These are phyloP conservation scores for Blepharisma undulans DNA, from an alignment of 169 alveolate species.

Conservation along the genomic window DNA sequence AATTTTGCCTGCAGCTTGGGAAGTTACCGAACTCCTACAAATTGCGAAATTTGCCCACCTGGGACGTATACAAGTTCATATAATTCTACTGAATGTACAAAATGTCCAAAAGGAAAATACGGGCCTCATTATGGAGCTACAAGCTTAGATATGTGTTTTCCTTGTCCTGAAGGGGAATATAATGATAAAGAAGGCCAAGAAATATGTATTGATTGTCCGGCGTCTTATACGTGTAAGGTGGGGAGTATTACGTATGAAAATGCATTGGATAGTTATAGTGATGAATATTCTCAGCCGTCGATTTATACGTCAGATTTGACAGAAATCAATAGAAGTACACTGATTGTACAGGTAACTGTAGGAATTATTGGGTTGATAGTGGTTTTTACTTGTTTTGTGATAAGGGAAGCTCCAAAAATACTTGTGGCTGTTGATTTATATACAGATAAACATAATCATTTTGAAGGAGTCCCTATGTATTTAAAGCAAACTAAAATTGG, in stretches of 20 bases:
- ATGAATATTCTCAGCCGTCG: not conserved
- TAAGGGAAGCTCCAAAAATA: not conserved
- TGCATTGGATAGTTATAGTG: not conserved
- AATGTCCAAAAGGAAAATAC: not conserved
- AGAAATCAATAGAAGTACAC: not conserved
- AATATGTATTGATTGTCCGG: not conserved
- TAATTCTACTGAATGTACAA: not conserved
- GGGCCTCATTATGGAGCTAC: not conserved
- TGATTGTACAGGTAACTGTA: not conserved
- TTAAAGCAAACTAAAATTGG: not conserved
- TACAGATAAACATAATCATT: conserved; percentile 15
- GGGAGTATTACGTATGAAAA: not conserved
- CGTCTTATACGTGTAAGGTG: not conserved
- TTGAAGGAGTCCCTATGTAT: not conserved
- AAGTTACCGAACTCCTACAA: not conserved
- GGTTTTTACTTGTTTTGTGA: too few species aligned
- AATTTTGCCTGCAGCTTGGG: not conserved
- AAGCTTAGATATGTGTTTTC: not conserved
- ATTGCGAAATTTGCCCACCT: not conserved
- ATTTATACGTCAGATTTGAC: not conserved
- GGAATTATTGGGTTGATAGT: not conserved
- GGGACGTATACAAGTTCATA: not conserved
- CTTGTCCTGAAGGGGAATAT: not conserved
- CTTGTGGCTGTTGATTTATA: not conserved
- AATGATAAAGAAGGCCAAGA: not conserved